Conservation (phyloP, 108 stramenopile genomes). For the Chaetoceros tenuissimus region DNA sequence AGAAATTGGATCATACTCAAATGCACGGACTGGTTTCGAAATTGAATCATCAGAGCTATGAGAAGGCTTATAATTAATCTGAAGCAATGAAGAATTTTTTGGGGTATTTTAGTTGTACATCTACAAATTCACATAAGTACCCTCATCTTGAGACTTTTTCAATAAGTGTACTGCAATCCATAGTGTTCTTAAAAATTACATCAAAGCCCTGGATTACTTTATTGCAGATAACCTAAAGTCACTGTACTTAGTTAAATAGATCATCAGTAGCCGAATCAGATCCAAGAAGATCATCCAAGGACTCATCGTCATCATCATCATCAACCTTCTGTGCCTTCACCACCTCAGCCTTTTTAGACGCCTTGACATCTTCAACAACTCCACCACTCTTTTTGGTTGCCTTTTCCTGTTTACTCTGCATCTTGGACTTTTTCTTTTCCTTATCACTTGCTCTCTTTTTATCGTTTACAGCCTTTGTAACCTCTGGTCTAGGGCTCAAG, state of each 20-base stretch:
- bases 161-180: no score
- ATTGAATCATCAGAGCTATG: no score
- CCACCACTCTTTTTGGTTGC: constrained; percentile 13
- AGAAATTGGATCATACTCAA: no score
- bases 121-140: no score
- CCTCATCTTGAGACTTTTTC: no score
- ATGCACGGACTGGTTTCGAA: no score
- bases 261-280: constrained; percentile 59
- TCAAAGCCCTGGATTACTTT: no score
- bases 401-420: constrained; percentile 18
- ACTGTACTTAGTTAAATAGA: constrained; percentile 72
- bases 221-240: no score
- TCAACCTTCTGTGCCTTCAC: constrained; percentile 36
- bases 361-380: constrained; percentile 13
- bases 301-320: constrained; percentile 52
- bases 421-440: constrained; percentile 63
- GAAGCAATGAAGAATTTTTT: no score
- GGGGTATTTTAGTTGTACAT: no score
- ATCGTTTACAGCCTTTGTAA: constrained; percentile 67
- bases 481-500: constrained; percentile 63
- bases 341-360: constrained; percentile 19
- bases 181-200: no score
- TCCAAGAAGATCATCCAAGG: constrained; percentile 69
- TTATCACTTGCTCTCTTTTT: constrained; percentile 56
- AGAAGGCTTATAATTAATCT: no score